These are phyloP conservation scores for Cystobasidium slooffiae DNA, from an alignment of 1,284 basidiomycete species.

Conservation along the genomic window DNA sequence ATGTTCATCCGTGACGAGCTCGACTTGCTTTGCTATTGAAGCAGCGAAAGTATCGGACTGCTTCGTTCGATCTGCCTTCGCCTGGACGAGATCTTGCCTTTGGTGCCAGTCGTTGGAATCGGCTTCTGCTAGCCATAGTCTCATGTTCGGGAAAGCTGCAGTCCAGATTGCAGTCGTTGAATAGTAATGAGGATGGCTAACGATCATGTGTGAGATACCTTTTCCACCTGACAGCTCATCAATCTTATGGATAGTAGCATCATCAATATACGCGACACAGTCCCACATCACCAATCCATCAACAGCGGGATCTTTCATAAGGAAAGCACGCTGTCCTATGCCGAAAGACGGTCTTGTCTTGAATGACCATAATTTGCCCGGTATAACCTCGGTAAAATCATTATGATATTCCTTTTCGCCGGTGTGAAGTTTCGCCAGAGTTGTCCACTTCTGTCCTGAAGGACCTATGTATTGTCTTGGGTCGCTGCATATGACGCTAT, in stretches of 20 bases:
- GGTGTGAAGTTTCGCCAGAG: constrained; percentile 40
- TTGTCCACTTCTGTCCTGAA: constrained; percentile 48
- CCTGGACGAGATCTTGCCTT: constrained; percentile 35
- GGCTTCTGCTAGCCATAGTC: constrained; percentile 44
- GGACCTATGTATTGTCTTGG: constrained; percentile 47
- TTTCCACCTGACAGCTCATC: constrained; percentile 45
- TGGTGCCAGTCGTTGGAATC: constrained; percentile 48
- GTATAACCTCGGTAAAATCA: constrained; percentile 46
- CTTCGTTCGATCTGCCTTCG: background rate
- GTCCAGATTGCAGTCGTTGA: constrained; percentile 46
- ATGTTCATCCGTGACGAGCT: constrained; percentile 22
- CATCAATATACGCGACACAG: constrained; percentile 49
- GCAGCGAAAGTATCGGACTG: background rate
- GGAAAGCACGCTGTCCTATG: constrained; percentile 49
- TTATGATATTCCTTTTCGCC: constrained; percentile 33
- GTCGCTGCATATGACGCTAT: constrained; percentile 26
- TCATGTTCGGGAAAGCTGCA: constrained; percentile 46
- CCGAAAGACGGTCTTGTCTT: constrained; percentile 45
- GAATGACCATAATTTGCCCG: constrained; percentile 46
- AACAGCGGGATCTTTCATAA: constrained; percentile 43
- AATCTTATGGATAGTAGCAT: constrained; percentile 44
- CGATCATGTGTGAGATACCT: constrained; percentile 46
- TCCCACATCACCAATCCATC: constrained; percentile 49
- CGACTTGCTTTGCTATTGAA: constrained; percentile 4
- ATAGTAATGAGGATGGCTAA: constrained; percentile 48